Percentiles rank a stretch among this genome's conserved stretches.
Evolutionary conservation across 2,329 filamentous ascomycete genomes (phyloP).

Genomic region (Fusarium redolens): DNA sequence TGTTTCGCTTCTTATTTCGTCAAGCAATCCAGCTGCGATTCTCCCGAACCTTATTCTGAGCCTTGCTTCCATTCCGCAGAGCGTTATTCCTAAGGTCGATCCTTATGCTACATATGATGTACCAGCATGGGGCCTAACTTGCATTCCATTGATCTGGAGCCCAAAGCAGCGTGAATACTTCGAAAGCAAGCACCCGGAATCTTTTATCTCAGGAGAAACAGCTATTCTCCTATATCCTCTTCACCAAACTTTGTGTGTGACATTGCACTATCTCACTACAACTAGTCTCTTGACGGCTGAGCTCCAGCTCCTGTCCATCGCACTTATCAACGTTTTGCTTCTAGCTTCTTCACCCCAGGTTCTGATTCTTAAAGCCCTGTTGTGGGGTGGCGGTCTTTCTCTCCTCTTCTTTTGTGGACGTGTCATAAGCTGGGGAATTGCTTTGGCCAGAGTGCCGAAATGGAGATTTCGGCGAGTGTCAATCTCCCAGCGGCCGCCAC

Average conservation of each 20-base stretch:
- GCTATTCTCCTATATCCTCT: conserved; percentile 81
- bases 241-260: conserved; percentile 79
- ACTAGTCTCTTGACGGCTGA: conserved; percentile 90
- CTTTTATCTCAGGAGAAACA: conserved; percentile 64
- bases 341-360: conserved; percentile 85
- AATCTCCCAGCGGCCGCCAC: conserved; percentile 50
- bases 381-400: conserved; percentile 85
- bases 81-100: conserved; percentile 74
- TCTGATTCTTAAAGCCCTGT: conserved; percentile 83
- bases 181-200: conserved; percentile 50
- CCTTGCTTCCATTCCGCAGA: conserved; percentile 79
- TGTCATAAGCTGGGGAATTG: conserved; percentile 84
- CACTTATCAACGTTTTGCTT: conserved; percentile 83
- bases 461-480: conserved; percentile 82
- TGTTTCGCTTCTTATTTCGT: conserved; percentile 79
- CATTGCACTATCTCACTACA: conserved; percentile 83
- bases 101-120: conserved; percentile 68
- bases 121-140: conserved; percentile 83
- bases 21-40: conserved; percentile 69
- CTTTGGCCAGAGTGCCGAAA: conserved; percentile 86
- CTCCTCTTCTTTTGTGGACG: conserved; percentile 78
- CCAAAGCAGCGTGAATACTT: conserved; percentile 26
- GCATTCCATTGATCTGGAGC: conserved; percentile 68
- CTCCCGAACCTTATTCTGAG: conserved; percentile 86
- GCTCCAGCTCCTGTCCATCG: conserved; percentile 85